A percentile compares a stretch with the other conserved stretches of the same genome.
These are phyloP conservation scores for Allomyces javanicus DNA, from an alignment of 192 early-diverging fungal genomes.

Conservation along the genomic window DNA sequence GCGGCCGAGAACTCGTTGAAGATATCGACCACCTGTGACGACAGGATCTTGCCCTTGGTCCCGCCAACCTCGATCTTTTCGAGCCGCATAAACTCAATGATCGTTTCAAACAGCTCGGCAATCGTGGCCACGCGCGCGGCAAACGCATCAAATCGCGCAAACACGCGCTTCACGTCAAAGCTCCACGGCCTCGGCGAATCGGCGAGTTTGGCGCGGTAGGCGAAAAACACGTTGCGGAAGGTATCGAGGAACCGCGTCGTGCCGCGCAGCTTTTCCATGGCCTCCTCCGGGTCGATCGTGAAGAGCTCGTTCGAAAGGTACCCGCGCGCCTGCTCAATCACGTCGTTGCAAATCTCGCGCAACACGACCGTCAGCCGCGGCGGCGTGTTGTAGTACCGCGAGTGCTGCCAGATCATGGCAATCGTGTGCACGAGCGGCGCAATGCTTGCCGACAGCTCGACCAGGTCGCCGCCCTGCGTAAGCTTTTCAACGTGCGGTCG, in stretches of 20 bases:
- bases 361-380: slow-evolving; percentile 29
- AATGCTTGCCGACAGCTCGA: slow-evolving; percentile 35
- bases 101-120: slow-evolving; percentile 39
- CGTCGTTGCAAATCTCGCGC: slow-evolving; percentile 45
- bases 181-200: slow-evolving; percentile 30
- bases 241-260: slow-evolving; percentile 26
- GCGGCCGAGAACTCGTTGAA: slow-evolving; percentile 35
- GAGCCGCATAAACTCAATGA: slow-evolving; percentile 45
- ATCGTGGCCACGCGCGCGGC: slow-evolving; percentile 29
- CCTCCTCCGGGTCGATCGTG: slow-evolving; percentile 37
- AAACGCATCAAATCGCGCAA: slow-evolving; percentile 32
- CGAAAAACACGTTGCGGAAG: slow-evolving; percentile 30
- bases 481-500: slow-evolving; percentile 33
- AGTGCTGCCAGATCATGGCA: slow-evolving; percentile 31
- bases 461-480: slow-evolving; percentile 21
- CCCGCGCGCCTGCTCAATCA: slow-evolving; percentile 34
- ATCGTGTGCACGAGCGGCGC: slow-evolving; percentile 30
- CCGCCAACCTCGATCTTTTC: slow-evolving; percentile 51
- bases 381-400: slow-evolving; percentile 42
- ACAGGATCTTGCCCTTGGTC: slow-evolving; percentile 50
- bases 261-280: slow-evolving; percentile 25
- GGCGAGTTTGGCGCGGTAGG: slow-evolving; percentile 19
- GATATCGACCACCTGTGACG: slow-evolving; percentile 36
- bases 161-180: slow-evolving; percentile 38
- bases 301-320: slow-evolving; percentile 40